phyloP scores from a whole-genome alignment of 2,329 filamentous ascomycete species.

The Fusarium compactum region DNA sequence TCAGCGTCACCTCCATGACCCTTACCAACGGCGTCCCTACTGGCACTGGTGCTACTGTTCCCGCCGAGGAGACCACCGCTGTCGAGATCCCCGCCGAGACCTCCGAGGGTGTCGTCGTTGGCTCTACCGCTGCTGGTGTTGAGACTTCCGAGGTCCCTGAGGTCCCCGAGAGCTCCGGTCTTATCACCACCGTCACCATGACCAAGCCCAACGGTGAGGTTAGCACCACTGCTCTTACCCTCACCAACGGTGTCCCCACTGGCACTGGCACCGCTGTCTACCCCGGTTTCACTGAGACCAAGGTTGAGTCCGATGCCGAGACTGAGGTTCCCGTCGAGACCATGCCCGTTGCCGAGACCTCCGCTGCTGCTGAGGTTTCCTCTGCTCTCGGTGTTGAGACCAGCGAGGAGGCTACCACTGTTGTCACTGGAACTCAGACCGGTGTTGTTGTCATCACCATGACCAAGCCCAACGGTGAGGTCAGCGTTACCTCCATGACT shows the following conservation, averaged over 20 bases:
- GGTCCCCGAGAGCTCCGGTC: constrained; percentile 9
- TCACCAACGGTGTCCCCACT: constrained; percentile 29
- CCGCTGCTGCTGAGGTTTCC: constrained; percentile 3
- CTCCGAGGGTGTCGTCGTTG: constrained; percentile 15
- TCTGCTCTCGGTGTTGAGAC: constrained; percentile 20
- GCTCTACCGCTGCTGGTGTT: constrained; percentile 13
- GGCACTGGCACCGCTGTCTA: constrained; percentile 31
- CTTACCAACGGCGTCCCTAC: constrained; percentile 28
- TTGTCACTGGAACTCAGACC: constrained; percentile 3
- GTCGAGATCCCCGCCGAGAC: constrained; percentile 36
- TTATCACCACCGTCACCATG: constrained; percentile 34
- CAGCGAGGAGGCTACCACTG: constrained; percentile 17
- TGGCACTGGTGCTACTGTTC: constrained; percentile 23
- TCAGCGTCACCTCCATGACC: constrained; percentile 29
- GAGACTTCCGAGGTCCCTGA: constrained; percentile 26
- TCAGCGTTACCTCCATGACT: constrained; percentile 31
- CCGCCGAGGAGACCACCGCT: constrained; percentile 40
- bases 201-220: constrained; percentile 37
- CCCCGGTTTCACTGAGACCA: constrained; percentile 8
- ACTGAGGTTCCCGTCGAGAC: constrained; percentile 16
- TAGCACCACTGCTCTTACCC: constrained; percentile 25
- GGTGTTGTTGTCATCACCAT: constrained; percentile 32
- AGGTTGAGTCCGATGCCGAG: constrained; percentile 14
- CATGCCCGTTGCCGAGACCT: not conserved
- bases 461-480: constrained; percentile 36